Conservation (phyloP, 2,329 filamentous ascomycete species). For the Verticillium nonalfalfae region DNA sequence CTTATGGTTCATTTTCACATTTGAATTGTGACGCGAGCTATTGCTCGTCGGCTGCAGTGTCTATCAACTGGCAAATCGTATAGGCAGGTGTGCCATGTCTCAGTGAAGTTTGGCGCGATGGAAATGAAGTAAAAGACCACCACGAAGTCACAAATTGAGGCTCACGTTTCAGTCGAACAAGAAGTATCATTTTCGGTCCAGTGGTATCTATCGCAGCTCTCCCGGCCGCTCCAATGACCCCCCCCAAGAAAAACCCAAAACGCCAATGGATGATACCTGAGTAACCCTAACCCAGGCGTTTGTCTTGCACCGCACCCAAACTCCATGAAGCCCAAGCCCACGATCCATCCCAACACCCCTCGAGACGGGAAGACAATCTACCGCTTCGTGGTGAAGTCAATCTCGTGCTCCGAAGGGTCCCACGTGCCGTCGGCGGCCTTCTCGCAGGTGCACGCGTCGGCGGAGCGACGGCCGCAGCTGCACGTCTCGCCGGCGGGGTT, state of each 20-base stretch:
- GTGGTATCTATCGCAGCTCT: background rate
- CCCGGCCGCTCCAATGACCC: background rate
- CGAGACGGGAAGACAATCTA: slow-evolving; percentile 17
- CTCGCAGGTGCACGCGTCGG: slow-evolving; percentile 76
- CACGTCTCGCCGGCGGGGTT: slow-evolving; percentile 56
- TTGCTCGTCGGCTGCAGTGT: too few relatives aligned
- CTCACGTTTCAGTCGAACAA: too few relatives aligned
- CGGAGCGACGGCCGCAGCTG: slow-evolving; percentile 67
- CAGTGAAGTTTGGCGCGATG: too few relatives aligned
- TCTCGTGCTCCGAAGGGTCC: slow-evolving; percentile 61
- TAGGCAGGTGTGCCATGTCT: too few relatives aligned
- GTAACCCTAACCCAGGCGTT: background rate
- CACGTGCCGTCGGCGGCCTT: slow-evolving; percentile 58
- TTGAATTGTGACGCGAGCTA: too few relatives aligned
- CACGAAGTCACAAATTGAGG: too few relatives aligned
- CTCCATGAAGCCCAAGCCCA: background rate
- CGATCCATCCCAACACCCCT: background rate
- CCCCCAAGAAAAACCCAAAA: background rate
- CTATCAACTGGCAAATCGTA: too few relatives aligned
- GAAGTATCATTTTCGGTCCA: background rate
- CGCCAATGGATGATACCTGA: background rate
- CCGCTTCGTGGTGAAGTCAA: slow-evolving; percentile 75
- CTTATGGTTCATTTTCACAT: too few relatives aligned
- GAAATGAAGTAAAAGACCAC: too few relatives aligned
- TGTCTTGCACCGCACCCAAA: background rate